Evolutionary conservation across 441 rosid species (phyloP), one percentile per base, ranked within the genome.

Genomic region (Syzygium syzygioides): DNA sequence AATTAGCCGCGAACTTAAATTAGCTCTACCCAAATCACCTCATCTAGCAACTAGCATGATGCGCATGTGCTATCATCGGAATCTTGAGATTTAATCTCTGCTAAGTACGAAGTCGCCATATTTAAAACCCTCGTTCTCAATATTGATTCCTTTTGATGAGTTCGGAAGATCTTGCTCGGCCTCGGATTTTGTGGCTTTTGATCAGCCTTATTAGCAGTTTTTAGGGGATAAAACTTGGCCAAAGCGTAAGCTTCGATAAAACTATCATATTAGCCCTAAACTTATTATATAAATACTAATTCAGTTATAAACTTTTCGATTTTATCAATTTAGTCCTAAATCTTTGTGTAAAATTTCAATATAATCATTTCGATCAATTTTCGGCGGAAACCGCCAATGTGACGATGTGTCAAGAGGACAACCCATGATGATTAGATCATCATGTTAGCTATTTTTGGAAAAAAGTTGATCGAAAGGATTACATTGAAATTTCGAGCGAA

Each of bases 391-490:
- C 25, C 6, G 1, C 7, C 1, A 14, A 4, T 0, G 0, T 2
- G 5, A 76, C 2, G 0, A 2, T 41, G n/a, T 59, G 64, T 14
- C 62, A 25, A 13, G 14, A 25, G n/a, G 14, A 55, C 2, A 9
- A 25, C 2, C 3, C 14, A n/a, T n/a, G n/a, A n/a, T n/a, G n/a
- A n/a, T n/a, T n/a, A n/a, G n/a, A n/a, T n/a, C n/a, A 62, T 37
- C 17, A 23, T 2, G 8, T 76, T 76, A 41, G 4, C 20, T 9
- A 41, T 26, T 23, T 37, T 45, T 23, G 83, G 25, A 1, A 7
- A 19, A 68, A 68, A 23, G 19, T 34, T 4, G 0, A 68, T 0
- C 0, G 0, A 0, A 34, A 5, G 5, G 1, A 34, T 7, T 10
- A 68, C 5, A 5, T 34, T 3, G 3, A 2, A 41, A 76, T 23